Conservation (phyloP, 805 yeast species). For the Torulaspora quercuum region DNA sequence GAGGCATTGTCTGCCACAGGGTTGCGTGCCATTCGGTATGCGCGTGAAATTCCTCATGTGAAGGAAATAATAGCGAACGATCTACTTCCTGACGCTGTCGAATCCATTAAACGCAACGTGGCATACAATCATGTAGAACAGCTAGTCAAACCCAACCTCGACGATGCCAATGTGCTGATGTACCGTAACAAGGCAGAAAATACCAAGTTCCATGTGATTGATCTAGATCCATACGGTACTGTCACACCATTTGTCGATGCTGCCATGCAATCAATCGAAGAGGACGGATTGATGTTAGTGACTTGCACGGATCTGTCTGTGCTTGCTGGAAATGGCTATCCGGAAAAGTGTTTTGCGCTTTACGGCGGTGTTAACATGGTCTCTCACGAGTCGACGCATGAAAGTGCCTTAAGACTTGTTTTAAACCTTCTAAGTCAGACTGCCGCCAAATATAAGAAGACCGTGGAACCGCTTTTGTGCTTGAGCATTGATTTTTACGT, state of each 20-base stretch:
- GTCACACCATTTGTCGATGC: conserved; percentile 95
- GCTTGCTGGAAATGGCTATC: conserved; percentile 91
- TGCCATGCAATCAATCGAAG: conserved; percentile 78
- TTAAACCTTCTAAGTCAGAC: conserved; percentile 68
- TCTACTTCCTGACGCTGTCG: conserved; percentile 78
- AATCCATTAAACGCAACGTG: conserved; percentile 69
- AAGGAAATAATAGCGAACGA: conserved; percentile 84
- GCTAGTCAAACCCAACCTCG: conserved; percentile 64
- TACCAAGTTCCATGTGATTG: conserved; percentile 74
- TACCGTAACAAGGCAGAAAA: conserved; percentile 41
- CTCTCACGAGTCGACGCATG: conserved; percentile 79
- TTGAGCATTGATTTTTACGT: conserved; percentile 91
- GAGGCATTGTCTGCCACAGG: conserved; percentile 97
- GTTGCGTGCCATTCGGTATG: conserved; percentile 87
- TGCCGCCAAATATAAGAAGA: conserved; percentile 86
- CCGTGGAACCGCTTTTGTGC: conserved; percentile 81
- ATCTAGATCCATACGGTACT: conserved; percentile 96
- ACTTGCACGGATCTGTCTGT: conserved; percentile 97
- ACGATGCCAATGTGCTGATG: conserved; percentile 91
- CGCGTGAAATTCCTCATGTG: conserved; percentile 80
- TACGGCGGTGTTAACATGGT: conserved; percentile 92
- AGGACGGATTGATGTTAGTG: conserved; percentile 80
- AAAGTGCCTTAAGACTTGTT: conserved; percentile 84
- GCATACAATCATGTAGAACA: conserved; percentile 57
- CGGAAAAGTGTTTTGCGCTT: conserved; percentile 91